These are phyloP conservation scores for Alternaria sp. DNA, from an alignment of 2,329 filamentous ascomycete species.

Conservation along the genomic window DNA sequence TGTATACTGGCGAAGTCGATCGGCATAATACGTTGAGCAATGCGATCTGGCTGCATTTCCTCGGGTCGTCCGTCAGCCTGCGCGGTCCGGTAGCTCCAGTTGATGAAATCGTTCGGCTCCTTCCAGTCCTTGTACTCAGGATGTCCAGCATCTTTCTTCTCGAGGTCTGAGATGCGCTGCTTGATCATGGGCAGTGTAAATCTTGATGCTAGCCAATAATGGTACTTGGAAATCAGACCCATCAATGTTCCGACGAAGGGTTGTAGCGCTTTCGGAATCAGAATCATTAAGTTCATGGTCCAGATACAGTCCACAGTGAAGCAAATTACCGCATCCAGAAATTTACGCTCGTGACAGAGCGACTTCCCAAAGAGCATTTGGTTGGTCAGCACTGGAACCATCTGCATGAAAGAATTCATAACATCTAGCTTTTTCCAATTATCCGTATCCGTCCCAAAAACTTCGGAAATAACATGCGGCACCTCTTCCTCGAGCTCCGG, in stretches of 20 bases:
- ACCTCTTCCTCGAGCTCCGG: conserved; percentile 54
- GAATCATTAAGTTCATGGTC: conserved; percentile 52
- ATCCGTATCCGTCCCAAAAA: conserved; percentile 50
- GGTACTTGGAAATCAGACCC: conserved; percentile 57
- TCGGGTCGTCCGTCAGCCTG: conserved; percentile 53
- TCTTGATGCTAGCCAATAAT: conserved; percentile 57
- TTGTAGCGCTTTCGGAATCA: conserved; percentile 60
- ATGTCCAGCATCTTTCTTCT: conserved; percentile 54
- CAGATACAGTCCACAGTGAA: conserved; percentile 62
- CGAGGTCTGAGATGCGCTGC: conserved; percentile 59
- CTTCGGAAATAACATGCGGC: conserved; percentile 41
- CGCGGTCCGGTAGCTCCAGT: conserved; percentile 65
- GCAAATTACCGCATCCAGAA: conserved; percentile 58
- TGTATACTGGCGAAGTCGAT: conserved; percentile 68
- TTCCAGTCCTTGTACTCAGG: conserved; percentile 53
- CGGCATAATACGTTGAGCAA: conserved; percentile 63
- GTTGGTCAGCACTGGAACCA: conserved; percentile 55
- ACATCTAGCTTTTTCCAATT: conserved; percentile 51
- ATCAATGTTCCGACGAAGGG: conserved; percentile 60
- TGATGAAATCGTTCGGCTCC: conserved; percentile 65
- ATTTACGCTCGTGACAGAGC: conserved; percentile 58
- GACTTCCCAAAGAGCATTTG: conserved; percentile 57
- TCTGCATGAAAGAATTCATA: conserved; percentile 47
- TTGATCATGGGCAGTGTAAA: conserved; percentile 60
- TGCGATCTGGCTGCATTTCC: conserved; percentile 59